Conservation (phyloP, 2,329 filamentous ascomycete species). For the Fusarium clavum region DNA sequence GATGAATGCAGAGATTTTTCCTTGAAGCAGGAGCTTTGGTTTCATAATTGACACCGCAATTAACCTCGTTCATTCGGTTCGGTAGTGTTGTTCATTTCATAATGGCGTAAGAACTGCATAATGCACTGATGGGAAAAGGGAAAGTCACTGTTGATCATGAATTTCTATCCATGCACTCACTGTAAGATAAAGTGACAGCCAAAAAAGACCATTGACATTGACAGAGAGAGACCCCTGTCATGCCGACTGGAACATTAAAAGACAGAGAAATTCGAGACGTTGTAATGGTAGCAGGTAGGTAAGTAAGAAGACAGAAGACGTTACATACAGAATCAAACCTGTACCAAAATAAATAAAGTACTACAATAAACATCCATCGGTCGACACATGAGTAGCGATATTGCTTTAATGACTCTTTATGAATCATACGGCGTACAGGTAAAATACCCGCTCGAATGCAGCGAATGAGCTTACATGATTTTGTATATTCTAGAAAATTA, state of each 20-base stretch:
- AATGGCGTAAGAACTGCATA: constrained; percentile 4
- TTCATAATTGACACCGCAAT: constrained; percentile 4
- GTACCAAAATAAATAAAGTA: neutral
- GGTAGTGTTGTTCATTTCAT: neutral
- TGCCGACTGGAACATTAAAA: neutral
- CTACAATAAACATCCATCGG: neutral
- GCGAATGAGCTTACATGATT: constrained; percentile 29
- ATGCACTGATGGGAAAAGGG: neutral
- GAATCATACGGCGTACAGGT: constrained; percentile 32
- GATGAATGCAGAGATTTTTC: neutral
- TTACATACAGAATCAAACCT: neutral
- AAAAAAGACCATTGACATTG: neutral
- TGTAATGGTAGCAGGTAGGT: neutral
- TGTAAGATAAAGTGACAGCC: neutral
- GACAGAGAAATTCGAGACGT: no score
- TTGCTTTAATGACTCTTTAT: constrained; percentile 27
- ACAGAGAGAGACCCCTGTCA: neutral
- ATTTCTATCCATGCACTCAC: neutral
- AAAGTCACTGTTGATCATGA: constrained; percentile 3
- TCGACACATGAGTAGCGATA: neutral
- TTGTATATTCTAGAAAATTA: constrained; percentile 18
- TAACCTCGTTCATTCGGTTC: constrained; percentile 12
- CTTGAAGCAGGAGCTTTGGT: neutral
- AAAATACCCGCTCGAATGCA: constrained; percentile 1
- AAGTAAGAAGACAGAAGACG: neutral